Evolutionary conservation across 2,329 filamentous ascomycete genomes (phyloP).

Genomic region (Geosmithia flava): DNA sequence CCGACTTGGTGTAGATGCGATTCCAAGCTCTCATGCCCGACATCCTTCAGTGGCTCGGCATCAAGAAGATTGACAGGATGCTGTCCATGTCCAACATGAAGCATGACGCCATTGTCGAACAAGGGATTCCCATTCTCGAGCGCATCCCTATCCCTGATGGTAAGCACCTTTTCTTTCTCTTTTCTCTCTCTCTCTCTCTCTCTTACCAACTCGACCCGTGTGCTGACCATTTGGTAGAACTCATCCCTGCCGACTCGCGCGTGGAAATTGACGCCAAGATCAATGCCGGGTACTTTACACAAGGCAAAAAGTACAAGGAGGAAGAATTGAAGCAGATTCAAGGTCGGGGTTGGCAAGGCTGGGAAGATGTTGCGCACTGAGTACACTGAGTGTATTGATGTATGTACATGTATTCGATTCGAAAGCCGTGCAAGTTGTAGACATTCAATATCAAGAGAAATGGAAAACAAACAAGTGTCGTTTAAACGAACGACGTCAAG

Average conservation of each 20-base stretch:
- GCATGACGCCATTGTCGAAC: constrained; percentile 76
- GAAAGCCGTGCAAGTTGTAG: too few species aligned
- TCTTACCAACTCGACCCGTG: constrained; percentile 68
- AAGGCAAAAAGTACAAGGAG: neutral
- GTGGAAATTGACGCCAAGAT: constrained; percentile 99
- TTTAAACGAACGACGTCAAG: too few species aligned
- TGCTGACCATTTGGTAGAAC: constrained; percentile 86
- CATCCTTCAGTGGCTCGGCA: constrained; percentile 94
- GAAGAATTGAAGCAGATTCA: constrained; percentile 58
- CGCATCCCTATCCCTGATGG: too few species aligned
- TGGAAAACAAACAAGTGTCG: too few species aligned
- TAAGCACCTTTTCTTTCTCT: neutral
- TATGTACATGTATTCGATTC: too few species aligned
- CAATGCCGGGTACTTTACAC: constrained; percentile 58
- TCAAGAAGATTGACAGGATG: constrained; percentile 98
- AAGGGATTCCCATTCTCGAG: constrained; percentile 42
- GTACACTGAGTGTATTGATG: too few species aligned
- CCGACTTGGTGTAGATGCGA: constrained; percentile 60
- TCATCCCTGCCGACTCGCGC: constrained; percentile 87
- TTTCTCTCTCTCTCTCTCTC: constrained; percentile 6
- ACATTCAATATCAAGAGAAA: too few species aligned
- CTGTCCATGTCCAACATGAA: constrained; percentile 93
- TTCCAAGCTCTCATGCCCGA: constrained; percentile 98
- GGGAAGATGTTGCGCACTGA: constrained; percentile 6
- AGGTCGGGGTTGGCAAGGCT: constrained; percentile 64